Evolutionary conservation across 306 rosid species (phyloP), one percentile per base, ranked within the genome.

Genomic region (Ammopiptanthus mongolicus): DNA sequence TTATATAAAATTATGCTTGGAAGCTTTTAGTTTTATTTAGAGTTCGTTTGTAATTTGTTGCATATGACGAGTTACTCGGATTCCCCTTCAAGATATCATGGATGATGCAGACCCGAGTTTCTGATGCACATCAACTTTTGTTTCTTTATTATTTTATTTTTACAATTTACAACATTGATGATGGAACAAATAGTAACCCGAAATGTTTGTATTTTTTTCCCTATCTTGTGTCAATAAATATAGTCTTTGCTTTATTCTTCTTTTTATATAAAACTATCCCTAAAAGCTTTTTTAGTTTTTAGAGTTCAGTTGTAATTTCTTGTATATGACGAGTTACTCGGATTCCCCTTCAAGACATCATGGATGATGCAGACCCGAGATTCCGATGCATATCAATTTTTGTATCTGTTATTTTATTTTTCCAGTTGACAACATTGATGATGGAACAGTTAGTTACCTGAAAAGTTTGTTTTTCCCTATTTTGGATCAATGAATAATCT

Each of bases 331-430:
- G 93, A 88, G 64, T 31, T 79, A 71, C 91, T 88, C 85, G 88
- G 93, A 85, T 90, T 90, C 93, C 91, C 88, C 90, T 84, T 84
- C 91, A 87, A 67, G 90, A 73, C 85, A 58, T 78, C 39, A 7
- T 66, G 91, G 69, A 81, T 87, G 97, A 80, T 89, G 98, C 83
- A 81, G 67, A 64, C 68, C 71, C 87, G 90, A 89, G 97, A 72
- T 74, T 85, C 94, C 80, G 96, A 89, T 89, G 89, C 84, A 57
- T 61, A 12, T 37, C 55, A 1, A 5, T 11, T 0, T 7, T 75
- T 68, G 1, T 15, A 9, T 25, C 1, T 3, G 5, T 3, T 51
- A 15, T 37, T 22, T 52, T 31, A 14, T 8, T 29, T 61, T 18
- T 55, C 19, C 15, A 23, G 42, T 17, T 50, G 31, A 6, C 0